These are phyloP conservation scores for Talaromyces sp. DNA, from an alignment of 2,329 filamentous ascomycete species.

Conservation along the genomic window DNA sequence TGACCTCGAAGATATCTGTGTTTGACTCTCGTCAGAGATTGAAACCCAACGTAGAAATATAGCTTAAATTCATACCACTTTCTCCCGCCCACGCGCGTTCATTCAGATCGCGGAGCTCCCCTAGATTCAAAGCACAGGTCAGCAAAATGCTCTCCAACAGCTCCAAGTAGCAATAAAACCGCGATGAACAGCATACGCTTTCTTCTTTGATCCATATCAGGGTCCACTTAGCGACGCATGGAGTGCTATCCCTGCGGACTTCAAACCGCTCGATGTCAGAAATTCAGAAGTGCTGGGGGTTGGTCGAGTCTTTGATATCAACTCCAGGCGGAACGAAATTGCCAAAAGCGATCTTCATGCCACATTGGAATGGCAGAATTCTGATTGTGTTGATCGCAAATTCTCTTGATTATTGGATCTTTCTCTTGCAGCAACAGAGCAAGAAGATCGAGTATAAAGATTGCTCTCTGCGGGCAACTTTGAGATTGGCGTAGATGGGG, in stretches of 20 bases:
- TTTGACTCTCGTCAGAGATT: background rate
- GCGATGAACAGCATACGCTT: constrained; percentile 40
- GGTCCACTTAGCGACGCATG: constrained; percentile 20
- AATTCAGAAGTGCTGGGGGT: background rate
- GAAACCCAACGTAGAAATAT: background rate
- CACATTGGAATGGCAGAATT: constrained; percentile 29
- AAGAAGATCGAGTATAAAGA: background rate
- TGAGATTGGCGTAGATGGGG: background rate
- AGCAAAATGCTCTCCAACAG: background rate
- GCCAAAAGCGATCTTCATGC: constrained; percentile 32
- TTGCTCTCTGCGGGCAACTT: background rate
- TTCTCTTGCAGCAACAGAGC: background rate
- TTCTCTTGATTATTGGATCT: background rate
- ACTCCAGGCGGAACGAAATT: constrained; percentile 28
- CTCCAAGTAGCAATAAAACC: background rate
- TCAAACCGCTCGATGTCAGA: constrained; percentile 1
- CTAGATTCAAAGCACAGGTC: constrained; percentile 43
- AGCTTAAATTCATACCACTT: constrained; percentile 56
- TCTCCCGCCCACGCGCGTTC: constrained; percentile 83
- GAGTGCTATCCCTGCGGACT: constrained; percentile 2
- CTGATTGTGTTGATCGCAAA: background rate
- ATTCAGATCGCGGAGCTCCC: constrained; percentile 86
- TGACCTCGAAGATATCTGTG: constrained; percentile 70
- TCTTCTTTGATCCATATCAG: constrained; percentile 45
- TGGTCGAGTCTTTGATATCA: constrained; percentile 17